phyloP scores from a whole-genome alignment of 257 asterid species.

The Solanum bulbocastanum region DNA sequence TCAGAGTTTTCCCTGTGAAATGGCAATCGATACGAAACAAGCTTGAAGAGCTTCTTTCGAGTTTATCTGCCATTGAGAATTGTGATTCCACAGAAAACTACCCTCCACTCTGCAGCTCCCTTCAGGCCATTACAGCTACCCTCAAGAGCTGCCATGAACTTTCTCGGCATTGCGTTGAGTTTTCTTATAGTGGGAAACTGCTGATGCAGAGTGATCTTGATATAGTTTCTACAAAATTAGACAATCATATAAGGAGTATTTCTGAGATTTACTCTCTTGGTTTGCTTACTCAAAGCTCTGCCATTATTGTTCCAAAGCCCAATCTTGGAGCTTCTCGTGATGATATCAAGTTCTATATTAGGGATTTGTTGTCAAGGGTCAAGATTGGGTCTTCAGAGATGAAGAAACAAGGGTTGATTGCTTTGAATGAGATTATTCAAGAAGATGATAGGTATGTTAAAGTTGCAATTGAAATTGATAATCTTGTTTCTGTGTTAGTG shows the following conservation, averaged over 20 bases:
- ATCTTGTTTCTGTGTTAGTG: slow-evolving; percentile 33
- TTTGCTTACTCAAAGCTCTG: slow-evolving; percentile 51
- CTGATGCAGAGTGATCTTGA: slow-evolving; percentile 93
- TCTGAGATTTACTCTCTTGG: slow-evolving; percentile 61
- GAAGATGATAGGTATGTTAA: slow-evolving; percentile 64
- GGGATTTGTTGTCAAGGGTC: slow-evolving; percentile 59
- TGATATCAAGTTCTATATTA: slow-evolving; percentile 56
- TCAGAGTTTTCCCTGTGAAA: slow-evolving; percentile 51
- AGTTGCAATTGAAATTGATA: slow-evolving; percentile 46
- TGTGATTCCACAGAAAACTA: slow-evolving; percentile 37
- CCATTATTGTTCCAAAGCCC: slow-evolving; percentile 68
- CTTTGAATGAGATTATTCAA: slow-evolving; percentile 44
- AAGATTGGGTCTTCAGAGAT: slow-evolving; percentile 59
- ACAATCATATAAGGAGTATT: slow-evolving; percentile 29
- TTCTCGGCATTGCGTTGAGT: slow-evolving; percentile 37
- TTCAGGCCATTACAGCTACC: slow-evolving; percentile 41
- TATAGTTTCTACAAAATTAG: slow-evolving; percentile 39
- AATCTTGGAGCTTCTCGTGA: slow-evolving; percentile 55
- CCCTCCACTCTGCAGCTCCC: slow-evolving; percentile 29
- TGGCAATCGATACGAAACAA: slow-evolving; percentile 54
- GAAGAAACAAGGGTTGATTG: slow-evolving; percentile 64
- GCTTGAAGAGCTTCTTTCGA: slow-evolving; percentile 65
- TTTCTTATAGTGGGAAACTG: slow-evolving; percentile 67
- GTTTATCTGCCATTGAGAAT: slow-evolving; percentile 57
- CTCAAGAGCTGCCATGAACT: slow-evolving; percentile 39